These are phyloP conservation scores for Lathyrus tuberosus DNA, from an alignment of 306 rosid species.

Conservation along the genomic window DNA sequence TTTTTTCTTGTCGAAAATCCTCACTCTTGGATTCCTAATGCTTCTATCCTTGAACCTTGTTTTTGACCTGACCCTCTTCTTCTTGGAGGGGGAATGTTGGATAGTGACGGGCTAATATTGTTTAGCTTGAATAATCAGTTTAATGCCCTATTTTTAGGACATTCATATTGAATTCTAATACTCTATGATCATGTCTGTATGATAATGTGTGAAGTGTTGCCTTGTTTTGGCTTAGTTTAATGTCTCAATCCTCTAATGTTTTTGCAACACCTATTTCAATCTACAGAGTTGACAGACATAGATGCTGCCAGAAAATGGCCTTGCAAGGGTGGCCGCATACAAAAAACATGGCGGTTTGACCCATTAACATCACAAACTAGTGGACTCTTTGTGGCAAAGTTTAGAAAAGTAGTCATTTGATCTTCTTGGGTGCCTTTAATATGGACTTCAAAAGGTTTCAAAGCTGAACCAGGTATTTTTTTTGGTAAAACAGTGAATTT, in stretches of 20 bases:
- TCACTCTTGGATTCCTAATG: conserved; percentile 5
- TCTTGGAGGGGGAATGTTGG: background rate
- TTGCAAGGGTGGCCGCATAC: conserved; percentile 64
- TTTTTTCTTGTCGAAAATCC: conserved; percentile 11
- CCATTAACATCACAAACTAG: conserved; percentile 78
- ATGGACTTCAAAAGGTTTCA: no score
- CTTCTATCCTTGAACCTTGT: background rate
- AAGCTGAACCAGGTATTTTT: no score
- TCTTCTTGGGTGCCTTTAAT: background rate
- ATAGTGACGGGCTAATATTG: background rate
- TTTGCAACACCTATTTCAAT: conserved; percentile 7
- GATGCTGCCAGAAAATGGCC: conserved; percentile 78
- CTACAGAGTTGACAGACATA: conserved; percentile 63
- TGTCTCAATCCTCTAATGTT: background rate
- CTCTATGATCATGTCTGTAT: no score
- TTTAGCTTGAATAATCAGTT: conserved; percentile 1
- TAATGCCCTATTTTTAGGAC: no score
- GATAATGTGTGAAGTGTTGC: no score
- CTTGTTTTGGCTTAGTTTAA: no score
- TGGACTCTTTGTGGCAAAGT: conserved; percentile 78
- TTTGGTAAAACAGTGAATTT: no score
- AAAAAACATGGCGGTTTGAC: conserved; percentile 73
- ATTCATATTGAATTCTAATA: no score
- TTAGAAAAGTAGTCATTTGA: conserved; percentile 53
- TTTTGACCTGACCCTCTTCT: background rate